Percentiles rank a stretch among this genome's conserved stretches.
These are phyloP conservation scores for Exserohilum turcica DNA, from an alignment of 2,329 filamentous ascomycete species.

Conservation along the genomic window DNA sequence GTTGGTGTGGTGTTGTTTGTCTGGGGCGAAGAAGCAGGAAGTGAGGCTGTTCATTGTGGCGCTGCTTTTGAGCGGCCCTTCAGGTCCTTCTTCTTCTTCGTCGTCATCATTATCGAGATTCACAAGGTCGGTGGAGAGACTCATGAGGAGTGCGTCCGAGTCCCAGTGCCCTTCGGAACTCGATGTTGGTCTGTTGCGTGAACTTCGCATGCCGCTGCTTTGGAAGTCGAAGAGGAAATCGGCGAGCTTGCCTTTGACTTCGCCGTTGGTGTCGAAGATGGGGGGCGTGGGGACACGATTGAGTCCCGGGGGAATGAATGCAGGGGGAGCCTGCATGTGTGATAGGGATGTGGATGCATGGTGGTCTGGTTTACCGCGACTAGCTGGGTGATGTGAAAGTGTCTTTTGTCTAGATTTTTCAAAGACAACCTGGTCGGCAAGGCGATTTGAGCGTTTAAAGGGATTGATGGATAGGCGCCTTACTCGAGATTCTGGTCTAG, in stretches of 20 bases:
- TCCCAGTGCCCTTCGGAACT: slow-evolving; percentile 40
- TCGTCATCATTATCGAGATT: slow-evolving; percentile 6
- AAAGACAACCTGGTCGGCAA: slow-evolving; percentile 9
- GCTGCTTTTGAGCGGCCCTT: slow-evolving; percentile 8
- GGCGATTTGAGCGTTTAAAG: slow-evolving; percentile 27
- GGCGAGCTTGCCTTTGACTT: slow-evolving; percentile 38
- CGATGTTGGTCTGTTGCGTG: slow-evolving; percentile 9
- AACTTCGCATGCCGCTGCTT: slow-evolving; percentile 3
- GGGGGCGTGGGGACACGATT: slow-evolving; percentile 37
- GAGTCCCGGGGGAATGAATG: slow-evolving; percentile 36
- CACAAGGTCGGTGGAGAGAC: slow-evolving; percentile 25
- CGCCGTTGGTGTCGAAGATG: slow-evolving; percentile 25
- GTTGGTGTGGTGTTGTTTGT: slow-evolving; percentile 9
- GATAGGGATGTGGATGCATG: slow-evolving; percentile 7
- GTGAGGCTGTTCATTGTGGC: too few relatives aligned
- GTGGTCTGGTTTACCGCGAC: not conserved
- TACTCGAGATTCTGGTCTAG: slow-evolving; percentile 2
- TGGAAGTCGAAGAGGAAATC: slow-evolving; percentile 43
- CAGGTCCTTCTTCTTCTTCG: slow-evolving; percentile 31
- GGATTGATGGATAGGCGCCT: slow-evolving; percentile 21
- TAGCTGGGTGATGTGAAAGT: not conserved
- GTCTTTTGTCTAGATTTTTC: slow-evolving; percentile 11
- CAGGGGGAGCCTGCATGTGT: slow-evolving; percentile 27
- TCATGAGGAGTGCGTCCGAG: slow-evolving; percentile 45
- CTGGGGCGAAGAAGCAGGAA: too few relatives aligned